Base-by-base conservation (phyloP, 768 basidiomycete genomes). In the Boletus vinaceobasis region DNA sequence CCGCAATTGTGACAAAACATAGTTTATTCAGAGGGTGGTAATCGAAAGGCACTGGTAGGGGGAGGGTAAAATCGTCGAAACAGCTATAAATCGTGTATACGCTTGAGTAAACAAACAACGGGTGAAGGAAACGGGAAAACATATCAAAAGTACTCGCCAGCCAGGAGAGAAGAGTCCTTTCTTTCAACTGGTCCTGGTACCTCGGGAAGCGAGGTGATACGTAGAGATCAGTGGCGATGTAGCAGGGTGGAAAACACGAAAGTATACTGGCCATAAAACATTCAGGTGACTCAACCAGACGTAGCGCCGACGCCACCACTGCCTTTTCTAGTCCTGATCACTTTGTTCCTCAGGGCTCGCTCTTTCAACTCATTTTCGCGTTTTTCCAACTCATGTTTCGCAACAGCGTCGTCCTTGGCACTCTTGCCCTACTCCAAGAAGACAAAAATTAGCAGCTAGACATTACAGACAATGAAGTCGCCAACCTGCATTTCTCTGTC, bases 341-440 rank as follows among this genome's bases (percentile, higher is more conserved):
- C 90, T 66, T 93, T 93, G 65, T 92, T 91, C 64, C 90, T 80
- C 66, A 93, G 69, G 14, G 90, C 88, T 66, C 75, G 82, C 62
- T 93, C 90, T 67, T 90, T 92, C 56, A 92, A 66, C 64, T 93
- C 90, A 58, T 80, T 90, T 65, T 93, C 90, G 53, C 86, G 71
- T 60, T 75, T 81, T 61, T 83, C 82, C 43, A 93, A 73, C 35
- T 88, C 88, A 23, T 65, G 64, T 50, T 63, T 74, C 13, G 55
- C 26, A 53, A 53, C 11, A 47, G 44, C 58, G 13, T 52, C 44
- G 14, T 46, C 38, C 1, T 40, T 55, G 52, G 47, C 17, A 55
- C 55, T 44, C 43, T 42, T 56, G n/a, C 31, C 59, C 67, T 66
- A 59, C 61, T 62, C 62, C 62, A 58, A 55, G 39, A 46, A 21